Evolutionary conservation across 2,329 filamentous ascomycete genomes (phyloP), one percentile per base, ranked within the genome.

Genomic region (Chaetoscypha palmicola): DNA sequence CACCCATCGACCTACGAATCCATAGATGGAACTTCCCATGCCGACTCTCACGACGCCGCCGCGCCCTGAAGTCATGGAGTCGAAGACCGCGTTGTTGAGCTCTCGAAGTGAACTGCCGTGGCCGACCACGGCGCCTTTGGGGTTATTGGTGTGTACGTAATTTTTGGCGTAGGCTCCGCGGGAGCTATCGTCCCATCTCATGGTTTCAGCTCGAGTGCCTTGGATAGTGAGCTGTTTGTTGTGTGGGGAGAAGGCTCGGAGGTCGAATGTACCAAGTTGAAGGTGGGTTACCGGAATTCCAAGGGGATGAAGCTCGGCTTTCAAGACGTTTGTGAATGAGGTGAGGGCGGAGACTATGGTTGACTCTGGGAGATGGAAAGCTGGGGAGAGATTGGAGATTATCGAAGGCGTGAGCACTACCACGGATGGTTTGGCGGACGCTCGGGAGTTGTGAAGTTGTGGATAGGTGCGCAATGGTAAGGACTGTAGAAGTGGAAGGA

Each of bases 251-350:
- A 82, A 80, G 50, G 81, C 73, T 5, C 80, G 79, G 56, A 91
- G 81, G 65, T 97, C 91, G 62, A 98, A 88, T 17, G 87, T 90
- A 46, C 92, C 92, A 1, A 97, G 79, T 65, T 91, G 88, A 62
- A 98, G 74, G 61, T 96, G 88, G 1, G 85, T 84, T 16, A 96
- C 85, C 30, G 83, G 77, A 41, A 96, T 83, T 41, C 74, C 76
- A 26, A 92, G 72, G 3, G 86, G 80, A 3, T 76, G 73, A 31
- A 96, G 75, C 68, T 97, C 92, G 43, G 81, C 80, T 11, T 84
- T 76, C 9, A 97, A 73, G 1, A 88, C 86, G 39, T 84, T 77
- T 21, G 86, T 85, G 62, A 95, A 95, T 20, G 87, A 86, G 10
- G 86, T 81, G n/a, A 97, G 74, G 3, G 87, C 91, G 16, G 85